Conservation (phyloP, 495 filamentous ascomycete genomes). For the Emericellopsis terricola region DNA sequence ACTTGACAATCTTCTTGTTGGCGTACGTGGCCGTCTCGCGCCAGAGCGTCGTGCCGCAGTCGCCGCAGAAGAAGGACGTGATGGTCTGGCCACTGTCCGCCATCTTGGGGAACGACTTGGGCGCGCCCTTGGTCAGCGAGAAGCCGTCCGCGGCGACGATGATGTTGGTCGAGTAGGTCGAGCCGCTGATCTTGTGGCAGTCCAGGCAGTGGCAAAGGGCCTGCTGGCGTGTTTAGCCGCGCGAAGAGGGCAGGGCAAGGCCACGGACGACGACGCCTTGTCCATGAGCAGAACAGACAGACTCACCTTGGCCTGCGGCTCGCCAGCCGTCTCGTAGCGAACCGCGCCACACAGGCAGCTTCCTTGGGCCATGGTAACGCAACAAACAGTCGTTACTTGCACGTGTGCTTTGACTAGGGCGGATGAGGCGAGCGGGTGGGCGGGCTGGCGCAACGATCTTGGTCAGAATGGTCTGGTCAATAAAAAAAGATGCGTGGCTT, state of each 20-base stretch:
- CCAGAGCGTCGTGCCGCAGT: conserved; percentile 22
- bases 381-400: no score
- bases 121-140: conserved; percentile 3
- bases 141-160: conserved; percentile 10
- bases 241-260: background rate
- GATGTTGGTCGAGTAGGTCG: conserved; percentile 39
- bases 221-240: background rate
- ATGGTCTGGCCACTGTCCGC: background rate
- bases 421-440: no score
- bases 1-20: background rate
- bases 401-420: no score
- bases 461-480: no score
- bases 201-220: conserved; percentile 35
- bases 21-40: background rate
- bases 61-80: conserved; percentile 29
- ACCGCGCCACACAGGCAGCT: background rate
- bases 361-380: no score
- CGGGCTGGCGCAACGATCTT: no score
- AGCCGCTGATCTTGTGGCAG: conserved; percentile 39
- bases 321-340: background rate
- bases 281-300: background rate
- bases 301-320: background rate
- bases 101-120: background rate
- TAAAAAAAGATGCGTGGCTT: no score
- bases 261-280: no score